Base-by-base conservation (phyloP, 345 rosid genomes). In the Salix koriyanagi region DNA sequence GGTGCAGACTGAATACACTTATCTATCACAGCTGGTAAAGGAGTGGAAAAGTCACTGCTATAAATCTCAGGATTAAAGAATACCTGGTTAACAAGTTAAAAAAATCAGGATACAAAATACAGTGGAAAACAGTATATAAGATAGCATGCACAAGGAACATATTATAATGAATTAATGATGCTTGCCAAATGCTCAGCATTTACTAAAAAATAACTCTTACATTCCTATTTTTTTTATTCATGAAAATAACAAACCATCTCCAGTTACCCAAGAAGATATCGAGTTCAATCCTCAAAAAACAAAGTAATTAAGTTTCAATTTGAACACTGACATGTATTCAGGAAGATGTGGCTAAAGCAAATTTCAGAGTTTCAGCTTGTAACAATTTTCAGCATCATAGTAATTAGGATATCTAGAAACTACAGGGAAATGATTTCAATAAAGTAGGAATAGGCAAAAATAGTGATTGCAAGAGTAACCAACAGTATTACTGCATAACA, bases 1-100 rank as follows among this genome's bases (percentile, higher is more conserved):
- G 99, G 99, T 28, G 99, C 96, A 80, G 98, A 95, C 81, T 93
- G 99, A 61, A 93, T 95, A 77, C 98, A 95, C 75, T 91, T 93
- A 86, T 95, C 99, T 80, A 95, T 90, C 41, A 95, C 93, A 73
- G 77, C 92, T 68, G 99, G 96, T 80, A 93, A 88, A 73, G 98
- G 87, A 80, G 96, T 89, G 32, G 86, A 60, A 70, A 83, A 93
- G 79, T 96, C 94, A 74, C 83, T 84, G 89, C 87, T 89, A 82
- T 91, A 93, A 68, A 93, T 96, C 89, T 93, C 99, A 34, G 99
- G 99, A 84, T 86, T 91, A 78, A 96, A 91, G 87, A 96, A 93
- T 36, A 93, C 90, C 99, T 96, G 89, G 58, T 56, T 66, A 86
- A 65, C 65, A 88, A 80, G 77, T 42, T 14, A 79, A 71, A 21